Evolutionary conservation across 2,329 filamentous ascomycete genomes (phyloP).

Genomic region (Teratosphaeria epicoccoides): DNA sequence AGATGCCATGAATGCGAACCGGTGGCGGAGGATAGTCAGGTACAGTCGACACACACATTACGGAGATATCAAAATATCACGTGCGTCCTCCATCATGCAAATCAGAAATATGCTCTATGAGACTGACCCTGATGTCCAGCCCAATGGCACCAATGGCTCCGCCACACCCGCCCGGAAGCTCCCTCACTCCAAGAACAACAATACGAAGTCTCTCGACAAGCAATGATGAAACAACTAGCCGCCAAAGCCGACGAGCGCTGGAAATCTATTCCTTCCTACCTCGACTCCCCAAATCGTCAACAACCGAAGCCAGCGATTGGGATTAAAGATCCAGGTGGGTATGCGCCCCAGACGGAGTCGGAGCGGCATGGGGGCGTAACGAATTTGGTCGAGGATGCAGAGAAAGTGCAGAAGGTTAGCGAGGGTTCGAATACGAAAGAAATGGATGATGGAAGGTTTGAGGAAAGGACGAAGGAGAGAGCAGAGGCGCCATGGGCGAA

Average conservation of each 20-base stretch:
- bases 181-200: slow-evolving; percentile 50
- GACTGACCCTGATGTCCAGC: slow-evolving; percentile 29
- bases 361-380: slow-evolving; percentile 22
- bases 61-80: slow-evolving; percentile 50
- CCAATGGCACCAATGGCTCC: slow-evolving; percentile 60
- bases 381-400: slow-evolving; percentile 21
- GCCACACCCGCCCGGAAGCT: slow-evolving; percentile 46
- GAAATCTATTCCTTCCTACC: slow-evolving; percentile 47
- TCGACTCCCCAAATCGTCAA: slow-evolving; percentile 45
- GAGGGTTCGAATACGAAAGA: slow-evolving; percentile 16
- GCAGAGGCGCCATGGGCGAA: slow-evolving; percentile 31
- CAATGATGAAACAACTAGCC: slow-evolving; percentile 49
- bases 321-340: slow-evolving; percentile 32
- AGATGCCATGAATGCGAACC: slow-evolving; percentile 43
- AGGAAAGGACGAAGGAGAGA: slow-evolving; percentile 17
- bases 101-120: neutral
- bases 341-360: slow-evolving; percentile 25
- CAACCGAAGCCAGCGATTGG: slow-evolving; percentile 38
- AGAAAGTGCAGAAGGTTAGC: slow-evolving; percentile 23
- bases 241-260: slow-evolving; percentile 50
- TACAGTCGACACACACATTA: slow-evolving; percentile 42
- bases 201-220: slow-evolving; percentile 45
- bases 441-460: slow-evolving; percentile 24
- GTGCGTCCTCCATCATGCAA: slow-evolving; percentile 28
- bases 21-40: slow-evolving; percentile 49